Conservation (phyloP, 1,284 basidiomycete species). For the Xanthoconium separans region DNA sequence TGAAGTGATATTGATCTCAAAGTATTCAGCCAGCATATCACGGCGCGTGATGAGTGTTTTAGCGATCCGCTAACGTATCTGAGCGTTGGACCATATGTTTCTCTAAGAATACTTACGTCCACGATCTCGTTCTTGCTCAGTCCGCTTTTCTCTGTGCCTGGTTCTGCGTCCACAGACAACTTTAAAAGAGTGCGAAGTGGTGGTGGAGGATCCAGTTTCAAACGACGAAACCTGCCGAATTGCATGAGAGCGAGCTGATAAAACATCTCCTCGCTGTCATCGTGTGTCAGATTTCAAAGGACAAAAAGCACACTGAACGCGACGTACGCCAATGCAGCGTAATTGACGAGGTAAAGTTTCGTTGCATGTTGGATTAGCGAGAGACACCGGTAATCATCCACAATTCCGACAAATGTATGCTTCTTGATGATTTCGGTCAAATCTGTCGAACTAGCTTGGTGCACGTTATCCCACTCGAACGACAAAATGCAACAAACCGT, state of each 20-base stretch:
- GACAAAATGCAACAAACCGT: constrained; percentile 50
- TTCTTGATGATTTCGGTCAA: constrained; percentile 82
- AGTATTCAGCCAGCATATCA: constrained; percentile 94
- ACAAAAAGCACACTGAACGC: background rate
- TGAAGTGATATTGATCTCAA: constrained; percentile 70
- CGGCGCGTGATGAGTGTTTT: constrained; percentile 56
- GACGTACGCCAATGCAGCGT: constrained; percentile 76
- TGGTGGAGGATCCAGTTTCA: constrained; percentile 85
- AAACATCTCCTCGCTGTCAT: constrained; percentile 84
- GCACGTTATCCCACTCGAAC: background rate
- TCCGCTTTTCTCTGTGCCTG: constrained; percentile 47
- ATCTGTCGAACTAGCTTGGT: constrained; percentile 43
- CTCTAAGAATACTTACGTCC: constrained; percentile 51
- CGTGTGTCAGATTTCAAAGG: background rate
- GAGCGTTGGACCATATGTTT: background rate
- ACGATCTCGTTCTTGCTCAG: constrained; percentile 62
- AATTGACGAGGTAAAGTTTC: constrained; percentile 87
- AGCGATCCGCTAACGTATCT: constrained; percentile 52
- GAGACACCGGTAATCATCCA: constrained; percentile 72
- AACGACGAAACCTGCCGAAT: constrained; percentile 79
- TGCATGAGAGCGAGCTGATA: constrained; percentile 93
- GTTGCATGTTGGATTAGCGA: constrained; percentile 89
- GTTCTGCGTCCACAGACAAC: constrained; percentile 79
- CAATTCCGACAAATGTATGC: constrained; percentile 92
- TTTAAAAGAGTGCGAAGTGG: constrained; percentile 68